Conservation (phyloP, 352 stramenopile species). For the Globisporangium middletonii region DNA sequence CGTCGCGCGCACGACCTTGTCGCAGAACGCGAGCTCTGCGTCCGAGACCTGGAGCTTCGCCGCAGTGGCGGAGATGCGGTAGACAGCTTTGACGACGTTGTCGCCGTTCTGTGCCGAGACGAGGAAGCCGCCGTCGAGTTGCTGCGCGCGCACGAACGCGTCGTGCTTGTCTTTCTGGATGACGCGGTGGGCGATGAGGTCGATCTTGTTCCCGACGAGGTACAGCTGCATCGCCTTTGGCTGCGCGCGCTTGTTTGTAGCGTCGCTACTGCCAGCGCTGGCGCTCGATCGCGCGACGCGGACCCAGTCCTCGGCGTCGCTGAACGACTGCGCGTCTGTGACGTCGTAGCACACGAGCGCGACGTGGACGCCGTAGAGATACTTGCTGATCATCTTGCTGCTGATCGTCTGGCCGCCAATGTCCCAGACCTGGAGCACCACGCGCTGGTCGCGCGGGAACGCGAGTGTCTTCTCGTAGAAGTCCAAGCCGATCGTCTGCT, state of each 20-base stretch:
- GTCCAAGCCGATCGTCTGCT: slow-evolving; percentile 82
- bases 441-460: slow-evolving; percentile 61
- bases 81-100: slow-evolving; percentile 77
- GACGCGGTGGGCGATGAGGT: slow-evolving; percentile 72
- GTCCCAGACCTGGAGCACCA: slow-evolving; percentile 85
- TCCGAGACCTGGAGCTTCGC: slow-evolving; percentile 69
- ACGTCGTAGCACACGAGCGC: slow-evolving; percentile 85
- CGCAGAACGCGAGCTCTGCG: slow-evolving; percentile 76
- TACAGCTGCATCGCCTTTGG: slow-evolving; percentile 52
- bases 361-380: slow-evolving; percentile 74
- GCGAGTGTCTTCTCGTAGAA: slow-evolving; percentile 86
- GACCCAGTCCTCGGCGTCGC: slow-evolving; percentile 76
- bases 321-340: slow-evolving; percentile 80
- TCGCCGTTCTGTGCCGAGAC: slow-evolving; percentile 80
- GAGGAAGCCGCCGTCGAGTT: slow-evolving; percentile 66
- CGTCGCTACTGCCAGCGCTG: background rate
- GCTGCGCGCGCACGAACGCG: slow-evolving; percentile 57
- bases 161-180: slow-evolving; percentile 69
- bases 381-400: slow-evolving; percentile 86
- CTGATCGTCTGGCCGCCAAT: slow-evolving; percentile 86
- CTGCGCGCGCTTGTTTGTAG: slow-evolving; percentile 12
- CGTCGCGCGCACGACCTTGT: slow-evolving; percentile 57
- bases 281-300: slow-evolving; percentile 23
- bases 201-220: slow-evolving; percentile 85
- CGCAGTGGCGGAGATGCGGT: slow-evolving; percentile 61